These are phyloP conservation scores for Solanum hybrid DNA, from an alignment of 305 asterid genomes.

Conservation along the genomic window DNA sequence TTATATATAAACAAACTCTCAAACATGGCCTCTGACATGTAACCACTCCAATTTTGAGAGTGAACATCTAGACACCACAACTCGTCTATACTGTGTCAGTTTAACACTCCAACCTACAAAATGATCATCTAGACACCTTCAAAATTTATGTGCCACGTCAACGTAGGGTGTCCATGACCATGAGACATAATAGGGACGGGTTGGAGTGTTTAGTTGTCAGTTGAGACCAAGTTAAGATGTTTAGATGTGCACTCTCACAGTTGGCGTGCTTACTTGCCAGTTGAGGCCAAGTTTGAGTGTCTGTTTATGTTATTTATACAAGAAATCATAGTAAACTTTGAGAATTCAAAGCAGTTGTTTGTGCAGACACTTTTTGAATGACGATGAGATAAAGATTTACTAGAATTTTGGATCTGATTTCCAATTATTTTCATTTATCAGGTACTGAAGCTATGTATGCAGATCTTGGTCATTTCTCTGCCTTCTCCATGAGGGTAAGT, in stretches of 20 bases:
- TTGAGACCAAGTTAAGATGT: neutral
- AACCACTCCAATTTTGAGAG: neutral
- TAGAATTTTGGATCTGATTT: neutral
- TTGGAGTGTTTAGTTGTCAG: neutral
- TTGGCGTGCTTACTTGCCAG: neutral
- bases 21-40: neutral
- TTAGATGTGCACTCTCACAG: neutral
- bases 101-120: neutral
- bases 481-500: constrained; percentile 35
- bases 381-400: neutral
- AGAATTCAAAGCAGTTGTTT: neutral
- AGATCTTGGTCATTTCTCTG: constrained; percentile 48
- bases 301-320: neutral
- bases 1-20: neutral
- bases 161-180: neutral
- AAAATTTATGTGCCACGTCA: neutral
- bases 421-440: neutral
- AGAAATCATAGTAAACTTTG: neutral
- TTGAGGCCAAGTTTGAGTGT: neutral
- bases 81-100: neutral
- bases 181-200: neutral
- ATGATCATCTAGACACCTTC: neutral
- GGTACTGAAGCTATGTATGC: constrained; percentile 58
- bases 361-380: neutral
- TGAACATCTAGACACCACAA: neutral